Evolutionary conservation across 2,329 filamentous ascomycete species (phyloP), one percentile per base, ranked within the genome.

Genomic region (Cephalotrichum gorgonifer): DNA sequence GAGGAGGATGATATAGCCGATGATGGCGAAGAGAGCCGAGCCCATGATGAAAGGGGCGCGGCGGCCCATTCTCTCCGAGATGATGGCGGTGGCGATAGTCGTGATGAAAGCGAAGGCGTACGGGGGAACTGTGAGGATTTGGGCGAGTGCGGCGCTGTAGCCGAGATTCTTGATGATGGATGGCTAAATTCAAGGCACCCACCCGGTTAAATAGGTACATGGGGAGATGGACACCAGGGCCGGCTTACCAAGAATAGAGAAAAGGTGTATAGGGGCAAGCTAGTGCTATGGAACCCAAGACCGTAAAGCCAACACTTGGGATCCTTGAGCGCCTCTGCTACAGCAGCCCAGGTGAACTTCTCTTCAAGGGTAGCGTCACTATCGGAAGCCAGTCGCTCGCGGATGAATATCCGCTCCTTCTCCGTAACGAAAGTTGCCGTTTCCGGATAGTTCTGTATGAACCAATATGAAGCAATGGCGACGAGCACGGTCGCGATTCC

Each of bases 231-330:
- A 17, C 6, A 7, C 7, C 6, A 11, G 12, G 35, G 30, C 2
- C 57, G 25, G 55, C 69, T 50, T 57, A 76, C 64, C 63, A 79
- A 50, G 49, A 79, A 80, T 3, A 79, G 61, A 0, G 80, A 71
- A 5, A 77, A 63, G 0, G 75, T 78, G 51, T 79, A 80, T 0
- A 79, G 63, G 0, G 76, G 76, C 12, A 89, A 62, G 50, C 79
- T 84, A 71, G 88, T 80, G 5, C 83, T 86, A 59, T 88, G 84
- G 56, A 86, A 88, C 0, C 74, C 77, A 0, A 86, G 60, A 0
- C 83, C 81, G 54, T 89, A 89, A 0, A 89, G 70, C 81, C 80
- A 87, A 57, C 81, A 81, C 58, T 83, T 87, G 2, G 78, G 76
- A 55, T 90, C 83, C 14, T 71, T 76, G 38, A 87, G 61, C 0